phyloP scores from a whole-genome alignment of 1,284 basidiomycete species.

The Cutaneotrichosporon arboriforme region DNA sequence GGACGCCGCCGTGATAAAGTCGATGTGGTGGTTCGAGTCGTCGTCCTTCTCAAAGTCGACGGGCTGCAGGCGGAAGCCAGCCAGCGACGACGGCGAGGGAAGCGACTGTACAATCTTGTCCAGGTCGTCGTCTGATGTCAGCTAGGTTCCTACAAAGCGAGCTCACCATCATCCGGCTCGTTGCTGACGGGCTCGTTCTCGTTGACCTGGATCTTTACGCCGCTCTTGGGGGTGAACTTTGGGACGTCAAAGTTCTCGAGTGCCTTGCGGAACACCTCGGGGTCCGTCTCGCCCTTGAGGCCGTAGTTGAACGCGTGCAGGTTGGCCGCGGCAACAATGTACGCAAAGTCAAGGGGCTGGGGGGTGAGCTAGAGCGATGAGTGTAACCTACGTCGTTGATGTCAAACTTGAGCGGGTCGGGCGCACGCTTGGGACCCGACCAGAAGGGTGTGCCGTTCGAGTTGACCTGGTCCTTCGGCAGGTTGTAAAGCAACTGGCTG shows the following conservation, averaged over 20 bases:
- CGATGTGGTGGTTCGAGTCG: slow-evolving; percentile 96
- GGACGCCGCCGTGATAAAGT: slow-evolving; percentile 97
- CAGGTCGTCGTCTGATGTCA: slow-evolving; percentile 52
- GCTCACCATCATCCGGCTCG: slow-evolving; percentile 52
- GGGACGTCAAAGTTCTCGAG: slow-evolving; percentile 81
- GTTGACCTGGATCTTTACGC: slow-evolving; percentile 89
- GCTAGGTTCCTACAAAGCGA: slow-evolving; percentile 1
- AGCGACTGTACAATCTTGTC: slow-evolving; percentile 60
- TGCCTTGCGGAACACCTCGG: slow-evolving; percentile 72
- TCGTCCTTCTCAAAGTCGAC: slow-evolving; percentile 99
- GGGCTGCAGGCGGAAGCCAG: slow-evolving; percentile 88
- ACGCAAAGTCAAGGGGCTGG: slow-evolving; percentile 79
- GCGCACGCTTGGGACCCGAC: slow-evolving; percentile 96
- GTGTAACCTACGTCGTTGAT: slow-evolving; percentile 65
- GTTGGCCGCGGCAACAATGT: slow-evolving; percentile 90
- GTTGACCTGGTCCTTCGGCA: slow-evolving; percentile 88
- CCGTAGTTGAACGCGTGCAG: slow-evolving; percentile 98
- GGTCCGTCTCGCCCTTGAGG: slow-evolving; percentile 81
- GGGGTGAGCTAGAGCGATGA: slow-evolving; percentile 11
- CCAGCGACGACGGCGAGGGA: slow-evolving; percentile 82
- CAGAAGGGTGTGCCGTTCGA: slow-evolving; percentile 91
- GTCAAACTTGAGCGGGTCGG: slow-evolving; percentile 85
- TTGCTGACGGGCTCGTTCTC: slow-evolving; percentile 80
- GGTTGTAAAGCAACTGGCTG: slow-evolving; percentile 83
- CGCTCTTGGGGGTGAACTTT: slow-evolving; percentile 87